Evolutionary conservation across 768 basidiomycete species (phyloP).

Genomic region (Rhizopogon roseolus): DNA sequence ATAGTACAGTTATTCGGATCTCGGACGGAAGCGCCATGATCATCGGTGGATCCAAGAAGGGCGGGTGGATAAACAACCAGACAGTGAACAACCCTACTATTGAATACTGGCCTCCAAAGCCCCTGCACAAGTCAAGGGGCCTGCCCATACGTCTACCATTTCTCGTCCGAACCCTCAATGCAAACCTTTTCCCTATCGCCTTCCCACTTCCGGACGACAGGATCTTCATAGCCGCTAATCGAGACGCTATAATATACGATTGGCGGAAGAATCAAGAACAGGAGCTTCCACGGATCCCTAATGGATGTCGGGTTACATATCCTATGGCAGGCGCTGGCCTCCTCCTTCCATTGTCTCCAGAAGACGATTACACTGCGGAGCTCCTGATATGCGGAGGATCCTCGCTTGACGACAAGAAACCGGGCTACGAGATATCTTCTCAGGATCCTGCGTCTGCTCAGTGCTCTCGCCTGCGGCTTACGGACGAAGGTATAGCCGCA

Average conservation of each 20-base stretch:
- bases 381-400: constrained; percentile 79
- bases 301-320: constrained; percentile 77
- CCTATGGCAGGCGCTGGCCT: constrained; percentile 75
- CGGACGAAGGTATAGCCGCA: constrained; percentile 52
- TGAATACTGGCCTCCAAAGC: constrained; percentile 81
- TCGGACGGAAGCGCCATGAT: constrained; percentile 81
- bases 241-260: constrained; percentile 75
- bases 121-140: constrained; percentile 61
- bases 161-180: constrained; percentile 65
- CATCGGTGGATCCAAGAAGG: constrained; percentile 74
- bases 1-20: constrained; percentile 66
- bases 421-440: constrained; percentile 62
- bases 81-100: constrained; percentile 79
- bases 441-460: constrained; percentile 70
- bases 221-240: constrained; percentile 75
- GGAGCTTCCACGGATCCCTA: constrained; percentile 63
- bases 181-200: constrained; percentile 80
- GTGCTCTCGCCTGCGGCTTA: constrained; percentile 66
- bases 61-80: constrained; percentile 83
- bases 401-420: constrained; percentile 50
- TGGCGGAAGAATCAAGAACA: constrained; percentile 61
- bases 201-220: constrained; percentile 66
- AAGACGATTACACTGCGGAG: constrained; percentile 60
- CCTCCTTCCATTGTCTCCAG: constrained; percentile 65
- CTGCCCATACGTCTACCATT: constrained; percentile 61